These are phyloP conservation scores for Mortierella sp. DNA, from an alignment of 371 early-diverging fungal species.

Conservation along the genomic window DNA sequence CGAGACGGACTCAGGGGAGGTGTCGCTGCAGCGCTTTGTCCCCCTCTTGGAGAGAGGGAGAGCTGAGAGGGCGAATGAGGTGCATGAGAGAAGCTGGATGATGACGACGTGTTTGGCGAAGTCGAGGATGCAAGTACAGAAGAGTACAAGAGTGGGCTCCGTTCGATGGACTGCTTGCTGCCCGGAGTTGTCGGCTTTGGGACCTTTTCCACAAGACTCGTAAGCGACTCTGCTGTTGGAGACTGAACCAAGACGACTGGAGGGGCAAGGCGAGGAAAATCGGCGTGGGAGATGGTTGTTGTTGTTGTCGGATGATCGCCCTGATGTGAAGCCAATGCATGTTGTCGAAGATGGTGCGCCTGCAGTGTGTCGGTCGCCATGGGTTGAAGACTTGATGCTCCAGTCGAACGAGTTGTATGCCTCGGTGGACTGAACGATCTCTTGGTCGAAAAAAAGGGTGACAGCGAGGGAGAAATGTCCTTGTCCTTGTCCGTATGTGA, in stretches of 20 bases:
- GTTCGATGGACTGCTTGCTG: slow-evolving; percentile 3
- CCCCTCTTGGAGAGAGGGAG: slow-evolving; percentile 24
- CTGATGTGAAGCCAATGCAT: slow-evolving; percentile 9
- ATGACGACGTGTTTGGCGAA: slow-evolving; percentile 36
- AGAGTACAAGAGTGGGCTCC: slow-evolving; percentile 35
- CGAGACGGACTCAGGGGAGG: slow-evolving; percentile 57
- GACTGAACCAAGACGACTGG: slow-evolving; percentile 53
- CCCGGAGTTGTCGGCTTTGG: slow-evolving; percentile 10
- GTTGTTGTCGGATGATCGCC: background rate
- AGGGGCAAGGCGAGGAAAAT: slow-evolving; percentile 43
- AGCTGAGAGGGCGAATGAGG: slow-evolving; percentile 31
- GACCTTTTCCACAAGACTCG: background rate
- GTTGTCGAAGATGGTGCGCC: slow-evolving; percentile 26
- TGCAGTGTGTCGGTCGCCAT: slow-evolving; percentile 29
- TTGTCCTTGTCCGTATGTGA: slow-evolving; percentile 19
- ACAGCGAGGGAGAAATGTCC: slow-evolving; percentile 43
- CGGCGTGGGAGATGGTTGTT: slow-evolving; percentile 13
- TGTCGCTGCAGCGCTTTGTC: slow-evolving; percentile 34
- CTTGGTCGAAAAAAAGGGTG: slow-evolving; percentile 41
- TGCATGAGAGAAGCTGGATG: slow-evolving; percentile 18
- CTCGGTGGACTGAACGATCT: slow-evolving; percentile 46
- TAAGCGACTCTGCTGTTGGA: slow-evolving; percentile 26
- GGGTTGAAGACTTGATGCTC: slow-evolving; percentile 27
- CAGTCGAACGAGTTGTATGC: slow-evolving; percentile 10
- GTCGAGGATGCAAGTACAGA: slow-evolving; percentile 45